Base-by-base conservation (phyloP, 2,329 filamentous ascomycete species). In the Alternaria solani region DNA sequence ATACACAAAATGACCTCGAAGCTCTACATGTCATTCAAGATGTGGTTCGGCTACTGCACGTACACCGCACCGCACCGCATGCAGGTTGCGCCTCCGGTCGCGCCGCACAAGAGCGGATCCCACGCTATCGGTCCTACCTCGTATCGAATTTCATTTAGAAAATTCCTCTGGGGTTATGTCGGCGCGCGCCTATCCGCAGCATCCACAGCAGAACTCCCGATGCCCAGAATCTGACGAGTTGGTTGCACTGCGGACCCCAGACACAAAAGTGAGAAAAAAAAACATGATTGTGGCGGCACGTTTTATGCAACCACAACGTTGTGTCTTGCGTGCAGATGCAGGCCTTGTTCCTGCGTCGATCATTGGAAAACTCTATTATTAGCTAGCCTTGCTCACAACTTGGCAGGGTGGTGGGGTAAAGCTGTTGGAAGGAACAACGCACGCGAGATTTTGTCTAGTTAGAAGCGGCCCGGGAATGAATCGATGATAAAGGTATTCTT, bases 111-210 rank as follows among this genome's bases (percentile, higher is more conserved):
- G 14, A 34, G 18, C 32, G 30, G 46, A 49, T 36, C 34, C 32
- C 18, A 38, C 46, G 20, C 42, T 55, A 46, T 55, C 52, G 52
- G 52, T 28, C 52, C 52, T 47, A 38, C 23, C 52, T 47, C 52
- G 52, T 55, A 55, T 55, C 30, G 41, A 38, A 38, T 20, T 55
- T 44, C 30, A 46, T 53, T 53, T 53, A 38, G 26, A 34, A 53
- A 30, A 41, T 25, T 43, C 51, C 46, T 49, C 32, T 36, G 18
- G 46, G 30, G 20, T 20, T 42, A 20, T 38, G 20, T 30, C 46
- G 20, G 46, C 20, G 46, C 46, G 32, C 16, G 34, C 34, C 14
- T 23, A 7, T 36, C 46, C 30, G 20, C 20, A 34, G 12, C 20
- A n/a, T 32, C 18, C 46, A 20, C 46, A 36, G 16, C 18, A 7